Conservation (phyloP, 805 yeast genomes). For the Cyberlindnera maclurae region DNA sequence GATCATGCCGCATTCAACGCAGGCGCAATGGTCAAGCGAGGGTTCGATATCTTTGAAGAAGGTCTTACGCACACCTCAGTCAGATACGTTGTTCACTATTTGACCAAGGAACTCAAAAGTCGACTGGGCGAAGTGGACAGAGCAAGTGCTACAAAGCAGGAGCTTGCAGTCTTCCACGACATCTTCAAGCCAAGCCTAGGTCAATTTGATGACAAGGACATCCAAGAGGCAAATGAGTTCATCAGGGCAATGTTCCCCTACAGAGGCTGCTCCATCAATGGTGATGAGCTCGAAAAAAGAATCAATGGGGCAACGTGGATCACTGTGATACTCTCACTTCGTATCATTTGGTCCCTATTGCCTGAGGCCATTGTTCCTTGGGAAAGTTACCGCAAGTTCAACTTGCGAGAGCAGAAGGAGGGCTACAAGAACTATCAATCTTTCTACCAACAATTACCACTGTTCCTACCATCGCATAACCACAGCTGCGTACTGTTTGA, state of each 20-base stretch:
- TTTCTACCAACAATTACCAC: slow-evolving; percentile 29
- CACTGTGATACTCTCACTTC: slow-evolving; percentile 23
- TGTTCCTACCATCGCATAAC: slow-evolving; percentile 28
- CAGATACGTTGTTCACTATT: slow-evolving; percentile 28
- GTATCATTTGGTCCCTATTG: slow-evolving; percentile 29
- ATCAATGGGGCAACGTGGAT: slow-evolving; percentile 21
- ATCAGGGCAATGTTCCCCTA: slow-evolving; percentile 28
- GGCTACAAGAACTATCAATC: slow-evolving; percentile 23
- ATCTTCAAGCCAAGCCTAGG: slow-evolving; percentile 31
- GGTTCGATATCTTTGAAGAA: slow-evolving; percentile 18
- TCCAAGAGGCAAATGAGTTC: slow-evolving; percentile 21
- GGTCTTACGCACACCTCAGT: slow-evolving; percentile 27
- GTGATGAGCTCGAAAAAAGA: slow-evolving; percentile 22
- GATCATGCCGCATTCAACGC: slow-evolving; percentile 26
- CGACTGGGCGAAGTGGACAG: slow-evolving; percentile 15
- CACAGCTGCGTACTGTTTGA: slow-evolving; percentile 31
- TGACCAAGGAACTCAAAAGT: slow-evolving; percentile 26
- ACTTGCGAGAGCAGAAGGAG: slow-evolving; percentile 17
- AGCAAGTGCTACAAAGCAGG: slow-evolving; percentile 13
- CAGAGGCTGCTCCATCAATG: slow-evolving; percentile 31
- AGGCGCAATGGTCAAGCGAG: slow-evolving; percentile 20
- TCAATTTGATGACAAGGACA: slow-evolving; percentile 27
- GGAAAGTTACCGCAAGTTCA: slow-evolving; percentile 26
- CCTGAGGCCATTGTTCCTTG: slow-evolving; percentile 31
- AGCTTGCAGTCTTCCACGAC: slow-evolving; percentile 19